Percentiles rank a stretch among this genome's conserved stretches.
Conservation (phyloP, 345 rosid genomes). For the Sisymbrium altissimum region DNA sequence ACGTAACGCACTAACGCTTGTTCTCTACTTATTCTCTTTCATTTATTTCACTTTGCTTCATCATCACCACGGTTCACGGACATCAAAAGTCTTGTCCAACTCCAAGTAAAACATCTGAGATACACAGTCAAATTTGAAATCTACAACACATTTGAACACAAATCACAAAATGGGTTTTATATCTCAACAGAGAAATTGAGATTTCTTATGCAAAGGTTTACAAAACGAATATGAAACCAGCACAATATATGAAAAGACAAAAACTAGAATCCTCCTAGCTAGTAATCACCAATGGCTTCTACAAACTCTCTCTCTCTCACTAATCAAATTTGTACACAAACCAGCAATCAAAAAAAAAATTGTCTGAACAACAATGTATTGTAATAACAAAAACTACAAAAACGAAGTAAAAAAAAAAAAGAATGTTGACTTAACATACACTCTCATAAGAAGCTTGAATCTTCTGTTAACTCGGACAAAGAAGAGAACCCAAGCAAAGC, state of each 20-base stretch:
- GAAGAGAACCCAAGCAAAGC: slow-evolving; percentile 32
- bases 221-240: not conserved
- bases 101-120: not conserved
- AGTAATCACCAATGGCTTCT: slow-evolving; percentile 6
- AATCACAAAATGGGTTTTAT: not conserved
- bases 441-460: slow-evolving; percentile 43
- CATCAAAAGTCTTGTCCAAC: not conserved
- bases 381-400: slow-evolving; percentile 7
- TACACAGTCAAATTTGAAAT: not conserved
- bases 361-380: slow-evolving; percentile 12
- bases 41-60: not conserved
- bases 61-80: not conserved
- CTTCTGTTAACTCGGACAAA: slow-evolving; percentile 32
- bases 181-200: not conserved
- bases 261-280: not conserved
- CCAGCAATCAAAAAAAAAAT: not conserved
- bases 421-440: slow-evolving; percentile 16
- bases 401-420: not conserved
- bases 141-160: not conserved
- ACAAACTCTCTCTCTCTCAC: slow-evolving; percentile 7
- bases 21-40: slow-evolving; percentile 2
- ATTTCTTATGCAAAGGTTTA: slow-evolving; percentile 1
- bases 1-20: slow-evolving; percentile 15
- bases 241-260: not conserved
- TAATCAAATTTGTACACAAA: slow-evolving; percentile 12